These are phyloP conservation scores for Coelastrella sp. DNA, from an alignment of 139 green algal species.

Conservation along the genomic window DNA sequence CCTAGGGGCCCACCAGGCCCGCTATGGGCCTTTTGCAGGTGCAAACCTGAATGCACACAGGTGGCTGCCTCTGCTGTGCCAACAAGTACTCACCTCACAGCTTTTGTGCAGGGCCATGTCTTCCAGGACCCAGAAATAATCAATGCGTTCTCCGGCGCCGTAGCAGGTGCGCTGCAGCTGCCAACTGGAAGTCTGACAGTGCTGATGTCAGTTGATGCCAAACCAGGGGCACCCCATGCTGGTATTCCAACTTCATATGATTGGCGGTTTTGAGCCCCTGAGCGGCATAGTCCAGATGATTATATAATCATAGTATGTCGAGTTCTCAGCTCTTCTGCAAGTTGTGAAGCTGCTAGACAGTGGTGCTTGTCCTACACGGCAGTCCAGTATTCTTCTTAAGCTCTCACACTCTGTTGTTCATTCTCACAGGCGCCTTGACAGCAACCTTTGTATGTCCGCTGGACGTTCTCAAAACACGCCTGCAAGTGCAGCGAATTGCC, in stretches of 20 bases:
- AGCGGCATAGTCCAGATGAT: not conserved
- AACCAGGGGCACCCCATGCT: not conserved
- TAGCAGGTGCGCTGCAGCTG: constrained; percentile 55
- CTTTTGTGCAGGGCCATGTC: not conserved
- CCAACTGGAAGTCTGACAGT: not conserved
- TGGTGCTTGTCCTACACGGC: not conserved
- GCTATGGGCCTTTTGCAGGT: constrained; percentile 43
- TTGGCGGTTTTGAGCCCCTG: not conserved
- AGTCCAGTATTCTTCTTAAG: no score
- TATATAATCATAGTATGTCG: not conserved
- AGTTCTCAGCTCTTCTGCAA: not conserved
- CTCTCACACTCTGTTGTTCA: not conserved
- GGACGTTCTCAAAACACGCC: constrained; percentile 97
- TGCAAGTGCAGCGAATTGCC: constrained; percentile 89
- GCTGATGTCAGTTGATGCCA: not conserved
- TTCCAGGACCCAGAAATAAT: constrained; percentile 56
- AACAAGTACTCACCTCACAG: not conserved
- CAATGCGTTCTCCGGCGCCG: constrained; percentile 65
- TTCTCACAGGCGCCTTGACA: constrained; percentile 74
- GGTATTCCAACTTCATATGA: not conserved
- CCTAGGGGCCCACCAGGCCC: not conserved
- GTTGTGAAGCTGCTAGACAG: not conserved
- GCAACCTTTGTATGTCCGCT: constrained; percentile 97
- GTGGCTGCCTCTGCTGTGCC: constrained; percentile 15
- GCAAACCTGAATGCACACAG: not conserved